A percentile compares a stretch with the other conserved stretches of the same genome.
Evolutionary conservation across 345 rosid genomes (phyloP).

Genomic region (Citrus cavaleriei): DNA sequence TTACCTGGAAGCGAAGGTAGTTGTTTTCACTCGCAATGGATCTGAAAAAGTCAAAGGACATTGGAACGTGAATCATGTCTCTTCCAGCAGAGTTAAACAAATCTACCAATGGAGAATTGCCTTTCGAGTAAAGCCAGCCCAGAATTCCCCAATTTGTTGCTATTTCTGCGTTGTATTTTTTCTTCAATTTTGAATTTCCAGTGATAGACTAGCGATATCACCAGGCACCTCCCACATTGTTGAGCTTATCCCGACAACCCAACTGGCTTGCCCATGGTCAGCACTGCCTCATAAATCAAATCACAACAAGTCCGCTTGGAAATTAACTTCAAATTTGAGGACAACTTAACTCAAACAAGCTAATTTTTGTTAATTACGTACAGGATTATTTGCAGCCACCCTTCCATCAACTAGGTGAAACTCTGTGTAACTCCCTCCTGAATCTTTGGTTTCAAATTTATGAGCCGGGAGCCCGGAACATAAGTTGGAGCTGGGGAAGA

Average conservation of each 20-base stretch:
- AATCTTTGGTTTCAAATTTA: constrained; percentile 8
- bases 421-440: constrained; percentile 17
- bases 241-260: constrained; percentile 12
- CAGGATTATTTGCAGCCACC: not conserved
- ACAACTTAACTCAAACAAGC: no score
- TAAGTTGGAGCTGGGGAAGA: constrained; percentile 21
- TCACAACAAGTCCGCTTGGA: not conserved
- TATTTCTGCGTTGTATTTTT: constrained; percentile 14
- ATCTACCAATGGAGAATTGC: constrained; percentile 22
- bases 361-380: not conserved
- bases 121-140: constrained; percentile 21
- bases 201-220: constrained; percentile 25
- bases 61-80: constrained; percentile 30
- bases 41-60: constrained; percentile 22
- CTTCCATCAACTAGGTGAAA: constrained; percentile 13
- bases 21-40: constrained; percentile 19
- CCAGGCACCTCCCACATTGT: constrained; percentile 15
- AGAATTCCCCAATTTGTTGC: constrained; percentile 33
- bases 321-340: no score
- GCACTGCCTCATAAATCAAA: constrained; percentile 7
- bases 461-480: not conserved
- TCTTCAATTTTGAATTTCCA: constrained; percentile 15
- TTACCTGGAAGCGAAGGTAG: constrained; percentile 30
- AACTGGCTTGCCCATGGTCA: constrained; percentile 16
- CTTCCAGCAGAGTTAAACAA: constrained; percentile 23